These are phyloP conservation scores for Hebeloma cylindrosporum DNA, from an alignment of 768 basidiomycete genomes.

Conservation along the genomic window DNA sequence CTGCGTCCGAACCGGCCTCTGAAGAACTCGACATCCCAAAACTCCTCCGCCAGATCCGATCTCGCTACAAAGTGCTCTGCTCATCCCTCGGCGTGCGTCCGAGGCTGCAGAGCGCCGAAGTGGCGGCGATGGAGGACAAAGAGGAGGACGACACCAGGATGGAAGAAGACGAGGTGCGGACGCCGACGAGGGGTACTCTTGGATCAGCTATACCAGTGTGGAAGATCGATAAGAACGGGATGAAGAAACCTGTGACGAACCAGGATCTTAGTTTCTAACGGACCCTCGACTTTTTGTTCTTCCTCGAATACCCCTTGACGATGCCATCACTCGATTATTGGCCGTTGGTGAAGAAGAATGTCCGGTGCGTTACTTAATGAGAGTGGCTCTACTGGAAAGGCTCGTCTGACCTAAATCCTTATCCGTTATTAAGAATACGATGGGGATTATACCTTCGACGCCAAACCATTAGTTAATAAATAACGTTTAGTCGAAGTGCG, in stretches of 20 bases:
- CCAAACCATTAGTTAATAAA: too few species aligned
- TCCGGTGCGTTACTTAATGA: too few species aligned
- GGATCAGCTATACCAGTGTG: conserved; percentile 24
- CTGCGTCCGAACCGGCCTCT: conserved; percentile 27
- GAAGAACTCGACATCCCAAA: conserved; percentile 69
- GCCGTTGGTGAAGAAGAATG: too few species aligned
- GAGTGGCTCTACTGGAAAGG: too few species aligned
- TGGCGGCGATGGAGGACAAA: conserved; percentile 1
- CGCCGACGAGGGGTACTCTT: conserved; percentile 7
- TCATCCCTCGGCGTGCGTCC: conserved; percentile 70
- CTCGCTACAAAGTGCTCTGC: conserved; percentile 85
- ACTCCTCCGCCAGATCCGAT: conserved; percentile 81
- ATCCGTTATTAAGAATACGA: too few species aligned
- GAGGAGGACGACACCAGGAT: conserved; percentile 7
- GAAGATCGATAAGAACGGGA: conserved; percentile 24
- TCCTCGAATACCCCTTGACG: too few species aligned
- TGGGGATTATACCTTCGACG: too few species aligned
- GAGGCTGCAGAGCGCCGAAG: conserved; percentile 27
- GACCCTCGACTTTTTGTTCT: neutral
- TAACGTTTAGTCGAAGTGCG: too few species aligned
- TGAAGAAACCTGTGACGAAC: conserved; percentile 20
- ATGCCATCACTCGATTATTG: too few species aligned
- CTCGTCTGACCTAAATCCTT: too few species aligned
- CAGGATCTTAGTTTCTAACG: conserved; percentile 22
- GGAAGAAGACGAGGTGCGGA: neutral